Evolutionary conservation across 2,329 filamentous ascomycete genomes (phyloP), one percentile per base, ranked within the genome.

Genomic region (Mycosphaerelloides madeirae): DNA sequence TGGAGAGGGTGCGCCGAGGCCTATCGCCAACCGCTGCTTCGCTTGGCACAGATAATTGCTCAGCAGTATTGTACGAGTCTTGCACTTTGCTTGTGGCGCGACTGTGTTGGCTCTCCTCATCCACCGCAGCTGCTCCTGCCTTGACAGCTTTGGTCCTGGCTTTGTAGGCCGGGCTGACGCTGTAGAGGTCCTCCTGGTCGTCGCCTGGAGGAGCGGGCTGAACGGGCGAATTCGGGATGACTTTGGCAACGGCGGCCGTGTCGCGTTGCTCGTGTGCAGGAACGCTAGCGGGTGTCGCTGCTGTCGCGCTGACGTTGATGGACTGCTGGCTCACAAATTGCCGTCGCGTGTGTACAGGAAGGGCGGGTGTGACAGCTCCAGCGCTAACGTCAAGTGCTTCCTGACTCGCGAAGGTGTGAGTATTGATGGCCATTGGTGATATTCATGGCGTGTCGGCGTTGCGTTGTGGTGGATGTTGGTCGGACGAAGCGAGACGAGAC

Each of bases 151-250:
- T 9, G 5, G 22, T 25, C 9, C 9, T 25, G 22, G 22, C 33
- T 22, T 39, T 48, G 9, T 35, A 47, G 16, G 42, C 29, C 19
- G 54, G 54, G 16, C 45, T 55, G 16, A 50, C 6, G 6, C 18
- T 28, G 44, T 57, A 57, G 6, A 57, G 35, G 13, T 53, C 53
- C 1, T 50, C 44, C 2, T 48, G 42, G 22, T 44, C 31, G 8
- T 43, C 22, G 15, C n/a, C 15, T 15, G 14, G 32, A 6, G 5
- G 19, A 7, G 8, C 18, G 13, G 15, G 7, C 7, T 18, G 8
- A 15, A 15, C 2, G n/a, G 31, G 18, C 34, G 43, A 14, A n/a
- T 43, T 29, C 28, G 37, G 7, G 5, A 34, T 38, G 32, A 38
- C 25, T 14, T 31, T 29, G 9, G 38, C 34, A 11, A 38, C 3